Evolutionary conservation across 1,139 yeast genomes (phyloP).

Genomic region (Pneumocystis canis): DNA sequence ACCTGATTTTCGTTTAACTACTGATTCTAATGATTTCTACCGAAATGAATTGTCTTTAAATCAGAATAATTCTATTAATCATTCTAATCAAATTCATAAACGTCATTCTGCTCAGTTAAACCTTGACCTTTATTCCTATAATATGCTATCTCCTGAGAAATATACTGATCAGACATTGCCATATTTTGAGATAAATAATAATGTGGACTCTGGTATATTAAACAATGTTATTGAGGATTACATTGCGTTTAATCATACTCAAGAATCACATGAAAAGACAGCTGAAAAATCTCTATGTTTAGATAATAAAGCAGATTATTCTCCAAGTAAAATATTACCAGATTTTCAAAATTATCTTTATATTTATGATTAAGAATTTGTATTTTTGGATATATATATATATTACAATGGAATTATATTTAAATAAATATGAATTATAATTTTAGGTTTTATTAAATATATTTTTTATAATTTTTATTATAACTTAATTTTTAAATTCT

Average conservation of each 20-base stretch:
- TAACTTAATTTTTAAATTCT: conserved; percentile 20
- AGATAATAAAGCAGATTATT: conserved; percentile 14
- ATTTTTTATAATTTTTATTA: neutral
- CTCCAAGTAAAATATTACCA: neutral
- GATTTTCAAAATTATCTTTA: conserved; percentile 1
- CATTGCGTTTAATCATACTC: neutral
- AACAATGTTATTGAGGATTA: neutral
- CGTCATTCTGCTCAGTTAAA: neutral
- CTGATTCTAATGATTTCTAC: neutral
- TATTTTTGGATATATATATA: neutral
- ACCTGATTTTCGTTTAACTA: neutral
- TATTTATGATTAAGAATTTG: neutral
- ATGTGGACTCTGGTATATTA: neutral
- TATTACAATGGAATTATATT: neutral
- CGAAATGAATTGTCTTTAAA: neutral
- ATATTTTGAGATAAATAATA: neutral
- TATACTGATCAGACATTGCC: neutral
- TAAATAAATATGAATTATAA: neutral
- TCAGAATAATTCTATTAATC: neutral
- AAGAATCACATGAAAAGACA: neutral
- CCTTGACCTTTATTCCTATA: neutral
- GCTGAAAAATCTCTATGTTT: neutral
- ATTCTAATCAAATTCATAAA: neutral
- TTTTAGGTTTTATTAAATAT: neutral
- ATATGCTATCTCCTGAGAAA: neutral